Evolutionary conservation across 2,329 filamentous ascomycete species (phyloP).

Genomic region (Periglandula ipomoeae): DNA sequence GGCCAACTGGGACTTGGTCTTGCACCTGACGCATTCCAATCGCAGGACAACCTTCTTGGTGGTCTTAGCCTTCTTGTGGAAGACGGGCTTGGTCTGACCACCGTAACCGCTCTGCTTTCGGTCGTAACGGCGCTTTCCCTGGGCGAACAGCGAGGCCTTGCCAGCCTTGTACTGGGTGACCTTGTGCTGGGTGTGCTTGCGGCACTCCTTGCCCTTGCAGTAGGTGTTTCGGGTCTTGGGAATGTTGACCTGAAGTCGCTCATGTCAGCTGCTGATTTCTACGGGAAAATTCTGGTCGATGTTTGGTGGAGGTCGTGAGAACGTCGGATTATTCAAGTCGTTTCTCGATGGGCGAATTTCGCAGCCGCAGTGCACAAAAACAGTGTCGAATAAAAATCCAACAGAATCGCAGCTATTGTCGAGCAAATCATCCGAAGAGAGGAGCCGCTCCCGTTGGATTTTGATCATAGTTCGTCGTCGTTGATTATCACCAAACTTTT

Average conservation of each 20-base stretch:
- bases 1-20: constrained; percentile 95
- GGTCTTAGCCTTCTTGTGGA: constrained; percentile 99
- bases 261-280: constrained; percentile 6
- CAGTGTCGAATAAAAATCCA: not conserved
- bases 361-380: not conserved
- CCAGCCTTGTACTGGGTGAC: constrained; percentile 96
- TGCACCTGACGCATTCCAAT: constrained; percentile 96
- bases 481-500: not conserved
- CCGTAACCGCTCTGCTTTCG: constrained; percentile 99
- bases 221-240: constrained; percentile 96
- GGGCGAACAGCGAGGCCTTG: constrained; percentile 91
- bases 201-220: constrained; percentile 94
- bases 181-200: constrained; percentile 85
- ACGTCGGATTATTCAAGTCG: not conserved
- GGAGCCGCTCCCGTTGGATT: not conserved
- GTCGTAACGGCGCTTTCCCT: constrained; percentile 99
- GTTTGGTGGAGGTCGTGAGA: not conserved
- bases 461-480: not conserved
- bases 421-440: not conserved
- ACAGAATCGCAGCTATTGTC: too few species aligned
- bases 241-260: constrained; percentile 71
- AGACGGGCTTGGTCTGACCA: constrained; percentile 99
- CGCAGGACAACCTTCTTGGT: constrained; percentile 99
- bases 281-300: not conserved
- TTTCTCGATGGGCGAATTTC: not conserved